Conservation (phyloP, 2,329 filamentous ascomycete genomes). For the Rutstroemia sp. region DNA sequence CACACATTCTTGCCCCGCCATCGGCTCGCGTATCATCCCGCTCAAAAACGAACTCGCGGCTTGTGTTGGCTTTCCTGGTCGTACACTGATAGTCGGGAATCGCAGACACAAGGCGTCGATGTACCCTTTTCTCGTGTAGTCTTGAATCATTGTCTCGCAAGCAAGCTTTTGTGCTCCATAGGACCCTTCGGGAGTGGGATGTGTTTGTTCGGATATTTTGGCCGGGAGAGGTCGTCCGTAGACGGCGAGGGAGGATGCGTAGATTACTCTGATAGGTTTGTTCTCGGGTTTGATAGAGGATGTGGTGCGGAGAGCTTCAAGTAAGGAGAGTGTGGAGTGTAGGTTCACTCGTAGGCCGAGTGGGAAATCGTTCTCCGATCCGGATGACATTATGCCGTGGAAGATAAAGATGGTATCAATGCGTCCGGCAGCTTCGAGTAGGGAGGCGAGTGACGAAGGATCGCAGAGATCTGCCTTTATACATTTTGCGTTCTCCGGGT, state of each 20-base stretch:
- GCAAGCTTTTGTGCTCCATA: conserved; percentile 59
- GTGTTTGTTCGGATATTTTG: conserved; percentile 37
- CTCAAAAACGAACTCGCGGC: conserved; percentile 55
- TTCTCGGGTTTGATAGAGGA: conserved; percentile 20
- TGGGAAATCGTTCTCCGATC: conserved; percentile 51
- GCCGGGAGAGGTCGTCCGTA: conserved; percentile 46
- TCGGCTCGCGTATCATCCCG: conserved; percentile 54
- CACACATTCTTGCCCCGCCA: conserved; percentile 45
- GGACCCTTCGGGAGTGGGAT: conserved; percentile 47
- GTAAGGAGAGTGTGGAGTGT: conserved; percentile 45
- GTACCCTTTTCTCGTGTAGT: conserved; percentile 47
- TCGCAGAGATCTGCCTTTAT: conserved; percentile 32
- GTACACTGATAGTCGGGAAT: conserved; percentile 53
- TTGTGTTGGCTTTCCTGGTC: conserved; percentile 51
- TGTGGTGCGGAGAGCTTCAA: conserved; percentile 41
- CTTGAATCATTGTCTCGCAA: conserved; percentile 50
- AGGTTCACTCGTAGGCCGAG: conserved; percentile 49
- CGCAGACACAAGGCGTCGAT: conserved; percentile 50
- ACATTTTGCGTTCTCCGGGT: conserved; percentile 21
- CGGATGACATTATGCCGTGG: conserved; percentile 58
- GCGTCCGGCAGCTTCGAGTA: conserved; percentile 24
- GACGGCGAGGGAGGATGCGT: conserved; percentile 52
- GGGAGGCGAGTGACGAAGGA: conserved; percentile 22
- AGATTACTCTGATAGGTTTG: conserved; percentile 44
- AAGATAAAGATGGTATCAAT: conserved; percentile 48